Evolutionary conservation across 176 grass and related monocot species (phyloP).

Genomic region (Areca catechu): DNA sequence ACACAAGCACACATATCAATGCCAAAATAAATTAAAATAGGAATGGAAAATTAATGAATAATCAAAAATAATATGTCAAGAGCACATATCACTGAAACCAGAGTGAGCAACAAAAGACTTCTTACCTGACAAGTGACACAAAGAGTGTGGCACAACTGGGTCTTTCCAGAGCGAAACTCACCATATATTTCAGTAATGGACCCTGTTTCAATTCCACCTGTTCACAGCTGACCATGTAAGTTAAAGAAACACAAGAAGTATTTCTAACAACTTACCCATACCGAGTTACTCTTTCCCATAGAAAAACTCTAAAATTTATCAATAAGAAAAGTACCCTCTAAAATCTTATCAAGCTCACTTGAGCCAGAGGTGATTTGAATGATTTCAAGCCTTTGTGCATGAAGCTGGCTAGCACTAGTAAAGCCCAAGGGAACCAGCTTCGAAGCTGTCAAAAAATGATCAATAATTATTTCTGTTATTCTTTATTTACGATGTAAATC

Average conservation of each 20-base stretch:
- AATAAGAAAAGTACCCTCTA: constrained; percentile 50
- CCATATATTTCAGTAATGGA: constrained; percentile 97
- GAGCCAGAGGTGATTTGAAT: constrained; percentile 89
- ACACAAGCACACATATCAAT: too few species aligned
- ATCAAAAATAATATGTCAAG: too few species aligned
- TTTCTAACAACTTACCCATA: neutral
- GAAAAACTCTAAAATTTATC: neutral
- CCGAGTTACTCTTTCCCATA: neutral
- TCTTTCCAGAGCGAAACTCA: constrained; percentile 83
- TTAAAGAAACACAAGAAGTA: too few species aligned
- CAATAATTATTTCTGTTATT: too few species aligned
- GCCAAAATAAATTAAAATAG: too few species aligned
- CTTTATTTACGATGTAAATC: too few species aligned
- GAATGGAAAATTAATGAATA: constrained; percentile 4
- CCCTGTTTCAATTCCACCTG: constrained; percentile 90
- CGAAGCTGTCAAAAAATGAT: constrained; percentile 41
- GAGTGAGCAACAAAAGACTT: too few species aligned
- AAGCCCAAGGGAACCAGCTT: constrained; percentile 85
- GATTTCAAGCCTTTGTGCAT: constrained; percentile 86
- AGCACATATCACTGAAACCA: too few species aligned
- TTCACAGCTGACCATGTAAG: constrained; percentile 4
- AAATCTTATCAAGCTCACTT: constrained; percentile 86
- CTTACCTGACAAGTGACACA: constrained; percentile 96
- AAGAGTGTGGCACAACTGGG: constrained; percentile 85
- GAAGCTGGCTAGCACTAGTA: constrained; percentile 86